Base-by-base conservation (phyloP, 1,284 basidiomycete species). In the Chalciporus sp. region DNA sequence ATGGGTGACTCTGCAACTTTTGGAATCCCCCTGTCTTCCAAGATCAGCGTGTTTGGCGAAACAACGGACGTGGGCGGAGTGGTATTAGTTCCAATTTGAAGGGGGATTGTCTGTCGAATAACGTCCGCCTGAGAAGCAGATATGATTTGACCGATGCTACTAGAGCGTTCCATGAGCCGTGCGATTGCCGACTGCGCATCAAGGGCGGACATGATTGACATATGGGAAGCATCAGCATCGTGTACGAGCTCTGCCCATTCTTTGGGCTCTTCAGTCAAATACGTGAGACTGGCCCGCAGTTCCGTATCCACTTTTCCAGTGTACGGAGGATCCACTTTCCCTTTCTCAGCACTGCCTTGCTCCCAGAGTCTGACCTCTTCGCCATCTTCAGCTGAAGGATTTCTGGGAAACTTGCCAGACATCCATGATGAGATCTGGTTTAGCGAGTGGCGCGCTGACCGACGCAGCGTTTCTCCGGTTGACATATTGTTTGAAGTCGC, bases 1-100 rank as follows among this genome's bases (percentile, higher is more conserved):
- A 82, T 66, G 1, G 81, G 80, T 8, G 80, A 82, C 46, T 74
- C 72, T 28, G 70, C 48, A 2, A 57, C 47, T 9, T 43, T 20
- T 16, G 17, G 27, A 10, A 42, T 51, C 42, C 17, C 54, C 1
- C 26, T 20, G 7, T 29, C 12, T 11, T 53, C 45, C 41, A 27
- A 19, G 28, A 42, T 42, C 28, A 46, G 19, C 8, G 47, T 46
- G 10, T 27, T 19, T 16, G 47, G 45, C 10, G 51, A 47, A 42
- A 43, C 23, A 26, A n/a, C 3, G 27, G 56, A 45, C 5, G 47
- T 48, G 45, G 44, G 20, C n/a, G 44, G 14, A 9, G 29, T 16
- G 0, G 45, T 20, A 27, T 42, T 53, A 12, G 47, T 48, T 45
- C 33, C 51, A 35, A 43, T 41, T 35, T 49, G 62, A 23, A 16